phyloP scores from a whole-genome alignment of 2,329 filamentous ascomycete genomes.

The Cercospora nicotianae region DNA sequence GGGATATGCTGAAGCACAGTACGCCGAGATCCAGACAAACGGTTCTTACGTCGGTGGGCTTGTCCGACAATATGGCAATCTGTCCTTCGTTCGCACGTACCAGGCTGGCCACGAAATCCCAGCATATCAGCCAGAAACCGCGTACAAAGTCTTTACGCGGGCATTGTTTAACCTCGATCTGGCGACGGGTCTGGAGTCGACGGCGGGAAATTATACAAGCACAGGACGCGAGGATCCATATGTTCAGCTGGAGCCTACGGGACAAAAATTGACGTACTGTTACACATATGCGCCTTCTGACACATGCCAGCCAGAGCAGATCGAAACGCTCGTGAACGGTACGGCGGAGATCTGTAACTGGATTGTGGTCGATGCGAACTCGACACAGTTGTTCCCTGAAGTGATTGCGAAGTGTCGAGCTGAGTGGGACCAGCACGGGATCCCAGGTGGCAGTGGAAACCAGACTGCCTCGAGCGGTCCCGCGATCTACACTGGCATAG shows the following conservation, averaged over 20 bases:
- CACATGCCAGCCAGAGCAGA: slow-evolving; percentile 30
- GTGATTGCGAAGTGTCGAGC: slow-evolving; percentile 1
- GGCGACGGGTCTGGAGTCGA: slow-evolving; percentile 52
- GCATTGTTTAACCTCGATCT: slow-evolving; percentile 54
- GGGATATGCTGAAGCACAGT: slow-evolving; percentile 32
- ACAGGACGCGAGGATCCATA: slow-evolving; percentile 36
- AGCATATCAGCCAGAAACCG: slow-evolving; percentile 56
- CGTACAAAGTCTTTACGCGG: slow-evolving; percentile 56
- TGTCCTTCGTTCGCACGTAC: slow-evolving; percentile 40
- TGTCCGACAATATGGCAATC: slow-evolving; percentile 36
- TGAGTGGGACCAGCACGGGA: neutral
- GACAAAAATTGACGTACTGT: slow-evolving; percentile 24
- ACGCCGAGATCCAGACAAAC: slow-evolving; percentile 33
- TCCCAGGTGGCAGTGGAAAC: neutral
- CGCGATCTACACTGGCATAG: neutral
- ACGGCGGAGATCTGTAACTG: slow-evolving; percentile 24
- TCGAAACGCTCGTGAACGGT: slow-evolving; percentile 19
- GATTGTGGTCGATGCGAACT: slow-evolving; percentile 27
- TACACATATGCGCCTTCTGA: slow-evolving; percentile 20
- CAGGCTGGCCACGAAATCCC: slow-evolving; percentile 34
- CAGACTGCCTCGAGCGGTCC: neutral
- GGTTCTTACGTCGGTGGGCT: slow-evolving; percentile 33
- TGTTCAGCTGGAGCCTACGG: slow-evolving; percentile 7
- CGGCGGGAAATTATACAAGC: slow-evolving; percentile 44
- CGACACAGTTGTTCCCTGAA: slow-evolving; percentile 27